Evolutionary conservation across 2,329 filamentous ascomycete species (phyloP).

Genomic region (Arachnomyces sp.): DNA sequence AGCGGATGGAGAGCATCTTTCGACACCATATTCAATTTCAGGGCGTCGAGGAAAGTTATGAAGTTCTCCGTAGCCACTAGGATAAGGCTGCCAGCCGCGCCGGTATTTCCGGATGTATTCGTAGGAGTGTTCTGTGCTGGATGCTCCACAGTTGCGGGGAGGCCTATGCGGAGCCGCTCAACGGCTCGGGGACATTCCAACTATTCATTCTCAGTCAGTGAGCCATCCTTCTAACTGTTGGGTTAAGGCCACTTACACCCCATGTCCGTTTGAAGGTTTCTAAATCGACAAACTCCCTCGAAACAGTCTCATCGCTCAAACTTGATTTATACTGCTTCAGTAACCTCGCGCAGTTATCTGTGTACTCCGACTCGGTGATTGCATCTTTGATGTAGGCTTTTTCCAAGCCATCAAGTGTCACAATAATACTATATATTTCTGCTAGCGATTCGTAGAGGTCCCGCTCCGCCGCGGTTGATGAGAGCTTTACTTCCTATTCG

Average conservation of each 20-base stretch:
- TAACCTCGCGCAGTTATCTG: constrained; percentile 87
- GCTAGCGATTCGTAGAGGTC: constrained; percentile 93
- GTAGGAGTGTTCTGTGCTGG: constrained; percentile 41
- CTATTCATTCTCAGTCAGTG: constrained; percentile 39
- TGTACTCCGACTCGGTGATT: constrained; percentile 84
- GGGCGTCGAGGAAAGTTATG: constrained; percentile 92
- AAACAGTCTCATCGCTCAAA: constrained; percentile 81
- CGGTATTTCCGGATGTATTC: constrained; percentile 19
- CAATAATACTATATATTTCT: constrained; percentile 94
- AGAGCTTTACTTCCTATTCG: constrained; percentile 79
- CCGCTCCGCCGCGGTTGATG: constrained; percentile 76
- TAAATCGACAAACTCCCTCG: constrained; percentile 75
- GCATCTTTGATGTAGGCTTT: constrained; percentile 96
- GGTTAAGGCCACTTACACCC: constrained; percentile 57
- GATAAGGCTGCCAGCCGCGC: constrained; percentile 56
- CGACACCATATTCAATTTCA: constrained; percentile 83
- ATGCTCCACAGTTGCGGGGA: constrained; percentile 73
- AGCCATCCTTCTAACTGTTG: not conserved
- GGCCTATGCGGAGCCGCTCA: constrained; percentile 82
- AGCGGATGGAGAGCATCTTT: constrained; percentile 96
- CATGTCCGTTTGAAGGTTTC: constrained; percentile 88
- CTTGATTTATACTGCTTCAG: constrained; percentile 97
- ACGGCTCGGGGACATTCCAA: constrained; percentile 92
- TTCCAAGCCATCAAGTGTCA: constrained; percentile 90
- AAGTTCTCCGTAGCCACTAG: constrained; percentile 94